These are phyloP conservation scores for Corynespora cassiicola DNA, from an alignment of 2,329 filamentous ascomycete genomes.

Conservation along the genomic window DNA sequence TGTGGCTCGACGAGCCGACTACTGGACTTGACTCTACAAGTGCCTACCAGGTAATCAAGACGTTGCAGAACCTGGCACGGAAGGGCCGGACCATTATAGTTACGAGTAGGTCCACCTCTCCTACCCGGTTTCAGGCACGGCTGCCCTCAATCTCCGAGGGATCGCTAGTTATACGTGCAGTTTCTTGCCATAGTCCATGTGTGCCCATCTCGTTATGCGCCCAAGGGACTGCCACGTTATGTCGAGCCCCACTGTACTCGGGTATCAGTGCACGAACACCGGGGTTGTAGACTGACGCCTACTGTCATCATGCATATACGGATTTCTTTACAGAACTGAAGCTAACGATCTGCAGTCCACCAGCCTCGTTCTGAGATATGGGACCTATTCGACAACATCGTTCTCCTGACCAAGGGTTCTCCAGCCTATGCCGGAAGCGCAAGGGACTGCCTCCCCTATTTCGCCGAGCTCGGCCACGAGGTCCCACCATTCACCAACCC, in stretches of 20 bases:
- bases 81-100: constrained; percentile 75
- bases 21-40: constrained; percentile 80
- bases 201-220: no score
- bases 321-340: no score
- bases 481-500: constrained; percentile 78
- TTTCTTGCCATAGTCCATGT: no score
- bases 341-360: constrained; percentile 57
- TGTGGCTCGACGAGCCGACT: constrained; percentile 82
- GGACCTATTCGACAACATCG: constrained; percentile 75
- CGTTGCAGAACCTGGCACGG: constrained; percentile 70
- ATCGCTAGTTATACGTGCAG: no score
- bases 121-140: no score
- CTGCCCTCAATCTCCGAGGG: no score
- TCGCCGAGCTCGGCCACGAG: constrained; percentile 64
- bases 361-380: constrained; percentile 82
- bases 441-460: constrained; percentile 67
- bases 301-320: no score
- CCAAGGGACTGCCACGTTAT: no score
- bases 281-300: no score
- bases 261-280: no score
- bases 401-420: constrained; percentile 71
- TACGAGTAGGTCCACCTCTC: constrained; percentile 53
- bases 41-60: constrained; percentile 75
- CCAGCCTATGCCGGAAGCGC: constrained; percentile 72
- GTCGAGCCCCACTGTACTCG: no score